Conservation (phyloP, 2,329 filamentous ascomycete genomes). For the Daldinia eschscholtzii region DNA sequence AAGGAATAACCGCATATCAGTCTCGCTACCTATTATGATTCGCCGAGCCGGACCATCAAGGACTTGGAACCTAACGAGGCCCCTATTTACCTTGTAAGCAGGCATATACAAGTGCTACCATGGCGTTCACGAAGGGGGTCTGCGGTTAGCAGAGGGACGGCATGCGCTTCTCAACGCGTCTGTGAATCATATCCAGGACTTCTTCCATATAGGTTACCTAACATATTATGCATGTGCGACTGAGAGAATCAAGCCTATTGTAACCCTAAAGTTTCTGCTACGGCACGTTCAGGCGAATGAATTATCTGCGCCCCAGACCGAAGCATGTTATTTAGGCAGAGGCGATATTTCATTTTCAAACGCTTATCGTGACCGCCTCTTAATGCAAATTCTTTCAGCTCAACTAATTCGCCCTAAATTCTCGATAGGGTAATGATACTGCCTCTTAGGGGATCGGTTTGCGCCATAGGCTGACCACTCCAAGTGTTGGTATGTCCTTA, state of each 20-base stretch:
- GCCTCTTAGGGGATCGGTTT: conserved; percentile 6
- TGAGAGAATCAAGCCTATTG: conserved; percentile 28
- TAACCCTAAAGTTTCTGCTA: conserved; percentile 23
- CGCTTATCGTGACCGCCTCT: conserved; percentile 14
- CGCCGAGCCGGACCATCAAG: conserved; percentile 2
- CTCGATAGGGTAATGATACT: neutral
- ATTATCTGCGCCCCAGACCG: conserved; percentile 14
- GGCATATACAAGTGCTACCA: conserved; percentile 16
- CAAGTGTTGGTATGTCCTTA: conserved; percentile 8
- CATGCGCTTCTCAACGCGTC: conserved; percentile 26
- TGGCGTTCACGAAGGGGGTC: conserved; percentile 11
- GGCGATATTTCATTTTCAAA: conserved; percentile 10
- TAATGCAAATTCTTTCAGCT: conserved; percentile 6
- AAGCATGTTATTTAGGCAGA: conserved; percentile 7
- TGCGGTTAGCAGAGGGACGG: conserved; percentile 10
- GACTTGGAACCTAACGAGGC: neutral
- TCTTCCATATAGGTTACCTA: conserved; percentile 29
- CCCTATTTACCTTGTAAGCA: conserved; percentile 15
- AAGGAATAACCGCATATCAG: conserved; percentile 19
- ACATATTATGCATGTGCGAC: conserved; percentile 30
- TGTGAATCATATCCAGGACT: conserved; percentile 28
- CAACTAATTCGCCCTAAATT: conserved; percentile 12
- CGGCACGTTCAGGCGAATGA: conserved; percentile 20
- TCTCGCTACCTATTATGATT: conserved; percentile 17
- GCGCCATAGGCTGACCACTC: conserved; percentile 10